Evolutionary conservation across 192 early-diverging fungal genomes (phyloP), one percentile per base, ranked within the genome.

Genomic region (Chytriomyces hyalinus): DNA sequence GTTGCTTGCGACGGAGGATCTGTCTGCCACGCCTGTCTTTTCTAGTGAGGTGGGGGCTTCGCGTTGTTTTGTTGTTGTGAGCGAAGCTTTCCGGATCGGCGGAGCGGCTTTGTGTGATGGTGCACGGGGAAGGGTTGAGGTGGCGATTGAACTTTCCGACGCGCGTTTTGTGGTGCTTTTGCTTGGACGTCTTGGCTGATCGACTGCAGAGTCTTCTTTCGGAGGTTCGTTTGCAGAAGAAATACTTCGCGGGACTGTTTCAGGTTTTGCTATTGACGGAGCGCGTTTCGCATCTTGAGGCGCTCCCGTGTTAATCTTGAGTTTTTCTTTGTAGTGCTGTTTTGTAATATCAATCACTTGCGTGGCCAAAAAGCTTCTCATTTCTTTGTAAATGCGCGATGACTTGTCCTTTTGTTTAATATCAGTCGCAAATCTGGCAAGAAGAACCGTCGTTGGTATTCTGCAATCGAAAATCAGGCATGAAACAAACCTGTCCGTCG

Each of bases 351-450:
- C 71, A 11, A 61, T 63, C 6, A 73, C 46, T 59, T 73, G 61
- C 13, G 22, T 17, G 48, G 61, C 71, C 7, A 73, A 9, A 62
- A 44, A 73, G 8, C 46, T 22, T 22, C 71, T 11, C 71, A 63
- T 73, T 44, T 73, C 61, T 46, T 73, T 73, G 44, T 73, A 73
- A 22, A 73, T 28, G 6, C 60, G 71, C 13, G 47, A 36, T 36
- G 26, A 8, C 17, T 63, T 36, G 45, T 46, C 20, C 63, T 61
- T 73, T 73, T 73, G 11, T 8, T 46, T 10, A 63, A 10, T 7
- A 73, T 73, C 10, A 45, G 17, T 17, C 36, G 36, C 36, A 36
- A 36, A 36, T 36, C 36, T 36, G 36, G 36, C 36, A 4, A 36
- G 0, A 36, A 36, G 36, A 26, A 26, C 24, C 0, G 36, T 36